Percentiles rank a stretch among this genome's conserved stretches.
phyloP scores from a whole-genome alignment of 108 stramenopile genomes.

The Skeletonema potamos region DNA sequence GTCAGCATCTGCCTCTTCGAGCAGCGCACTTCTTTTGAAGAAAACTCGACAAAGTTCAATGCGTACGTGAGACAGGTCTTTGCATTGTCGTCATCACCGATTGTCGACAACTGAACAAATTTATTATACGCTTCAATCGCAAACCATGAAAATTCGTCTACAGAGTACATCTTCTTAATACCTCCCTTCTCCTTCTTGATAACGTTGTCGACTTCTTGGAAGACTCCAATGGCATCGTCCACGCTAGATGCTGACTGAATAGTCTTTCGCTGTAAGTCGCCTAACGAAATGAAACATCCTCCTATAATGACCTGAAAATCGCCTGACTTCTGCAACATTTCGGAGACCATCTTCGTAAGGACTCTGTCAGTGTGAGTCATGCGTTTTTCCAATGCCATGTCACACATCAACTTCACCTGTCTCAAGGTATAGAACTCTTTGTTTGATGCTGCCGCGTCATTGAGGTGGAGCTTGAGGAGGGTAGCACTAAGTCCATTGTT shows the following conservation, averaged over 20 bases:
- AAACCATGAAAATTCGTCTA: conserved; percentile 44
- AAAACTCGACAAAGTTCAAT: conserved; percentile 36
- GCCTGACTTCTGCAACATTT: conserved; percentile 9
- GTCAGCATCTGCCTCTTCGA: not conserved
- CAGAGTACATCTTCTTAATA: conserved; percentile 24
- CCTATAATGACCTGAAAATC: conserved; percentile 19
- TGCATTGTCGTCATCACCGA: conserved; percentile 34
- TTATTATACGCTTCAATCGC: conserved; percentile 41
- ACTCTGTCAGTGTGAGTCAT: conserved; percentile 22
- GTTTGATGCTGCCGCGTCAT: not conserved
- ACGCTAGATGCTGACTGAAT: conserved; percentile 30
- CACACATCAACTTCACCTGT: conserved; percentile 21
- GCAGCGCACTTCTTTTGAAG: conserved; percentile 22
- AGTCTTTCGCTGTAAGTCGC: conserved; percentile 36
- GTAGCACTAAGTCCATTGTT: conserved; percentile 9
- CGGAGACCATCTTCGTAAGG: conserved; percentile 9
- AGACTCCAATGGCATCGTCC: conserved; percentile 27
- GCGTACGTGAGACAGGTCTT: conserved; percentile 19
- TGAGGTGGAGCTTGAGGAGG: conserved; percentile 8
- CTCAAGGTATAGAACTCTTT: not conserved
- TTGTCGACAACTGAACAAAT: conserved; percentile 22
- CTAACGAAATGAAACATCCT: conserved; percentile 17
- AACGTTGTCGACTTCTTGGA: conserved; percentile 30
- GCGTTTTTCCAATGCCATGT: conserved; percentile 20
- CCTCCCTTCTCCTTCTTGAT: conserved; percentile 16